Evolutionary conservation across 208 protist genomes (phyloP), one percentile per base, ranked within the genome.

Genomic region (Trypanosoma conorhini): DNA sequence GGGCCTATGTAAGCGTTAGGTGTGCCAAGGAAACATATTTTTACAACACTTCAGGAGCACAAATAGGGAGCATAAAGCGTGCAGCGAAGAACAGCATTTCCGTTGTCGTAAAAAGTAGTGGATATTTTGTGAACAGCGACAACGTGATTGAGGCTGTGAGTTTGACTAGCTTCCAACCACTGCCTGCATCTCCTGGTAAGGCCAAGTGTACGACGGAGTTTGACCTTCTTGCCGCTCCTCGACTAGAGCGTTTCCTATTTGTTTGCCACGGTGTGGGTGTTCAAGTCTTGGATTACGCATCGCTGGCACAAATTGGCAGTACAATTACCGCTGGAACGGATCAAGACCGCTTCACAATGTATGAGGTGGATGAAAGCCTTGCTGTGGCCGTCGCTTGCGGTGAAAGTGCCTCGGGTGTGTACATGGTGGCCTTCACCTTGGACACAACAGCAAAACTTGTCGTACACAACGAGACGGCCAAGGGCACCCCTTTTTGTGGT

Each of bases 371-470:
- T 65, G 58, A 72, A 33, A 48, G 3, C 2, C 24, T 54, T 65
- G n/a, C n/a, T 57, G 12, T 72, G 22, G 58, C 40, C 44, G 31
- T 72, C 46, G 67, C 67, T 24, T 72, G 67, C 48, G 67, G 67
- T 33, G 0, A 28, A 55, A 13, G 21, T 24, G 58, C 30, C 22
- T 59, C 67, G 30, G 28, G 17, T 46, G 30, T 56, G 56, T 64
- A 65, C 31, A 72, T 72, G 56, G 58, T 72, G 30, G 46, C 46
- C 8, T 72, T 72, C 59, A 31, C 1, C 17, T 17, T 68, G 26
- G 12, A 55, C 35, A 59, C n/a, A 8, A 28, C n/a, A 8, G 22
- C 5, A 26, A 24, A 21, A 12, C 58, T 59, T 38, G n/a, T 72
- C 5, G 58, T 13, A 12, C 42, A 65, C 21, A 44, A 28, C 22